A percentile compares a stretch with the other conserved stretches of the same genome.
Conservation (phyloP, 352 stramenopile genomes). For the Globisporangium splendens region DNA sequence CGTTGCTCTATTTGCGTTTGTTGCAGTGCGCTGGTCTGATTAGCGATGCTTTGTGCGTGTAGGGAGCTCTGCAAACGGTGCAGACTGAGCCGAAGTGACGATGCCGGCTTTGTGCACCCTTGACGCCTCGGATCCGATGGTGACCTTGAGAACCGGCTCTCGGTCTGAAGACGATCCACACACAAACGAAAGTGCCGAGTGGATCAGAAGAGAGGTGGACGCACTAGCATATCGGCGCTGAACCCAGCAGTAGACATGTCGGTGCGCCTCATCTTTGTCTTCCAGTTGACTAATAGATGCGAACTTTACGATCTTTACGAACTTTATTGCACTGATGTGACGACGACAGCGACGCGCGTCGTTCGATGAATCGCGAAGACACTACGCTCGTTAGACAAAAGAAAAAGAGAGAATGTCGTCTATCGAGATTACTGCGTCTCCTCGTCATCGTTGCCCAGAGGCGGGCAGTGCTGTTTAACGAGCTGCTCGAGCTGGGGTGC, state of each 20-base stretch:
- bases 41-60: background rate
- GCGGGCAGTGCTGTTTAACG: constrained; percentile 59
- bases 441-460: constrained; percentile 46
- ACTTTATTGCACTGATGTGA: too few species aligned
- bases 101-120: constrained; percentile 54
- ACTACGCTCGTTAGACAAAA: too few species aligned
- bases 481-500: constrained; percentile 58
- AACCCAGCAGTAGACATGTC: too few species aligned
- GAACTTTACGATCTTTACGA: too few species aligned
- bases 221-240: too few species aligned
- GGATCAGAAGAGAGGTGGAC: too few species aligned
- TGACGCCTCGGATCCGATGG: constrained; percentile 12
- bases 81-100: constrained; percentile 48
- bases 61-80: constrained; percentile 67
- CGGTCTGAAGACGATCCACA: background rate
- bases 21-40: background rate
- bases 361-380: too few species aligned
- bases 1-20: background rate
- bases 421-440: constrained; percentile 13
- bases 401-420: too few species aligned
- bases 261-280: too few species aligned
- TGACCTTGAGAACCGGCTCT: background rate
- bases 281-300: too few species aligned
- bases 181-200: background rate
- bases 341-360: too few species aligned